Percentiles rank a stretch among this genome's conserved stretches.
phyloP scores from a whole-genome alignment of 2,329 filamentous ascomycete species.

The Fusarium staphyleae region DNA sequence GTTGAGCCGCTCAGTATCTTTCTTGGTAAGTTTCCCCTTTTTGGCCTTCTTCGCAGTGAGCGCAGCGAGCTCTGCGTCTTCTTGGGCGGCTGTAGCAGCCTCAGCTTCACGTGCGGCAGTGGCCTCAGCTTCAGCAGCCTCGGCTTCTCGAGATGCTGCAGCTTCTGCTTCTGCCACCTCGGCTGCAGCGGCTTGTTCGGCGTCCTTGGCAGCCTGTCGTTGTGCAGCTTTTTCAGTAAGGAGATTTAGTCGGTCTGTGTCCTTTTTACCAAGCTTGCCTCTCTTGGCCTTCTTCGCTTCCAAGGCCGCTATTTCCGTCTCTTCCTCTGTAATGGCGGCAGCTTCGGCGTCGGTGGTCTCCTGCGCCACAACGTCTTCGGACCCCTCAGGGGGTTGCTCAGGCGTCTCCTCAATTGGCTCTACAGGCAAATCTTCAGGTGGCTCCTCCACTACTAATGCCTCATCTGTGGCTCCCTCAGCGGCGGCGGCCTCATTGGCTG shows the following conservation, averaged over 20 bases:
- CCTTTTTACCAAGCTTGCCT: constrained; percentile 36
- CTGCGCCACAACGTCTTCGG: constrained; percentile 6
- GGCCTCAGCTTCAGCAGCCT: constrained; percentile 25
- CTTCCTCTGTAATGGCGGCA: constrained; percentile 29
- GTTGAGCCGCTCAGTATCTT: constrained; percentile 34
- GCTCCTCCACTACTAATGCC: constrained; percentile 23
- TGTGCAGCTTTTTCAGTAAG: constrained; percentile 29
- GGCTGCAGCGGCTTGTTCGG: constrained; percentile 34
- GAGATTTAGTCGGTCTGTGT: constrained; percentile 30
- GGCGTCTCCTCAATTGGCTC: neutral
- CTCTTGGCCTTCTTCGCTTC: constrained; percentile 35
- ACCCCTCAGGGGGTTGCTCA: neutral
- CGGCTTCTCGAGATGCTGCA: constrained; percentile 21
- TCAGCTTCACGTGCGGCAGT: constrained; percentile 29
- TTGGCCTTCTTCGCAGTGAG: constrained; percentile 35
- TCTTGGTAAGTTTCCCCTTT: constrained; percentile 35
- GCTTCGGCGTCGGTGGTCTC: constrained; percentile 22
- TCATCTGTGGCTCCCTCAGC: constrained; percentile 27
- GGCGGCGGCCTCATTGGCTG: constrained; percentile 40
- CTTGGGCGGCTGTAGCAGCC: constrained; percentile 22
- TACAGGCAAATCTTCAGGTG: constrained; percentile 11
- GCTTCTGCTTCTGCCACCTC: constrained; percentile 33
- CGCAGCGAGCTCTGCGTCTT: constrained; percentile 34
- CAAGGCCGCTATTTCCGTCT: constrained; percentile 29
- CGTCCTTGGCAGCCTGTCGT: constrained; percentile 25